phyloP scores from a whole-genome alignment of 1,284 basidiomycete species.

The Melampsora larici-populina region DNA sequence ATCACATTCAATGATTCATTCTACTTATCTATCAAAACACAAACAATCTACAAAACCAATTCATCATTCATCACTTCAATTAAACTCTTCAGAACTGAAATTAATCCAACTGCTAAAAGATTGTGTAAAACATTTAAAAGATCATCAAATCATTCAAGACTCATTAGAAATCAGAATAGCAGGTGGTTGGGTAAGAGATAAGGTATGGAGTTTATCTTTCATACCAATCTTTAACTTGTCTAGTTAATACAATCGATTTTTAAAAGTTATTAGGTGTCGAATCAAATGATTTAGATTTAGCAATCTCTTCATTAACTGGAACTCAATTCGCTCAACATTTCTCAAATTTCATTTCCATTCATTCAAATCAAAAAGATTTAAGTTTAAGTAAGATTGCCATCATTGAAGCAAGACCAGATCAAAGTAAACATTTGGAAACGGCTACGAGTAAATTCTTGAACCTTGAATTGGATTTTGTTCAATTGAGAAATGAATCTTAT shows the following conservation, averaged over 20 bases:
- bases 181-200: slow-evolving; percentile 96
- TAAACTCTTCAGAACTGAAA: slow-evolving; percentile 5
- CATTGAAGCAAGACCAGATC: slow-evolving; percentile 91
- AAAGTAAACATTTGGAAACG: slow-evolving; percentile 97
- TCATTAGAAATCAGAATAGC: slow-evolving; percentile 64
- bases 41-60: no score
- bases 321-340: slow-evolving; percentile 78
- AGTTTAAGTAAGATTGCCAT: slow-evolving; percentile 59
- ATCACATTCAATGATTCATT: no score
- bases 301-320: slow-evolving; percentile 79
- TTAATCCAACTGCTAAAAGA: slow-evolving; percentile 4
- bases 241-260: background rate
- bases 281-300: slow-evolving; percentile 92
- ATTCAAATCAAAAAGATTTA: slow-evolving; percentile 57
- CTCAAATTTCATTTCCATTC: slow-evolving; percentile 62
- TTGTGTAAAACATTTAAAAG: background rate
- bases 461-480: slow-evolving; percentile 89
- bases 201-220: slow-evolving; percentile 69
- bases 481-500: slow-evolving; percentile 74
- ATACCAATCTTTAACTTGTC: no score
- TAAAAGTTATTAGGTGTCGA: slow-evolving; percentile 72
- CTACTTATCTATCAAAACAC: no score
- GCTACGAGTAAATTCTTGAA: slow-evolving; percentile 81
- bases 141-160: background rate
- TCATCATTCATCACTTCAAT: background rate